Conservation (phyloP, 169 alveolate species). For the Eimeria necatrix region DNA sequence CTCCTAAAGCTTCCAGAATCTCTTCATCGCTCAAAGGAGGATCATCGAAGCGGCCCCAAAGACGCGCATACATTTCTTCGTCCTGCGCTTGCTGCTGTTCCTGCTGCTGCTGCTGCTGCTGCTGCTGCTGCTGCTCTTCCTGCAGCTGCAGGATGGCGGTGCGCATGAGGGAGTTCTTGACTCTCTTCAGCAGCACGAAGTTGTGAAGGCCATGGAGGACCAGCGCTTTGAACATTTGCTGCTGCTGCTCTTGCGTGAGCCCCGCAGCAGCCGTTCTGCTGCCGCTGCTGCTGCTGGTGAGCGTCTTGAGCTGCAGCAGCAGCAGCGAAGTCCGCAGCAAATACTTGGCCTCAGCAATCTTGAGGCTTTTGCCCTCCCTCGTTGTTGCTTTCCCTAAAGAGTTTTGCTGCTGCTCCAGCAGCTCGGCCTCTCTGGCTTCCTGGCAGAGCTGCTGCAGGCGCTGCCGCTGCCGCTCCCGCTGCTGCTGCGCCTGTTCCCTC, state of each 20-base stretch:
- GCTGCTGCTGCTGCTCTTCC: constrained; percentile 70
- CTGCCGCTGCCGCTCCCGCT: constrained; percentile 36
- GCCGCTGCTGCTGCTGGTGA: constrained; percentile 42
- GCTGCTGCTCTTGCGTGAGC: constrained; percentile 44
- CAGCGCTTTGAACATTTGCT: constrained; percentile 1
- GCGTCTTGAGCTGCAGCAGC: constrained; percentile 46
- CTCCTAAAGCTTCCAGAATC: neutral
- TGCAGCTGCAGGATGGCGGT: constrained; percentile 60
- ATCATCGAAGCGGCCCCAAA: constrained; percentile 70
- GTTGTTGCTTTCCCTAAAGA: constrained; percentile 44
- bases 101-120: constrained; percentile 35
- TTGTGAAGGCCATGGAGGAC: constrained; percentile 10
- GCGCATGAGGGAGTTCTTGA: constrained; percentile 34
- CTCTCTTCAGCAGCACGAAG: constrained; percentile 52
- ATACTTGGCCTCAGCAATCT: neutral
- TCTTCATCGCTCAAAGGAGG: constrained; percentile 51
- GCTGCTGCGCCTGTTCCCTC: constrained; percentile 21
- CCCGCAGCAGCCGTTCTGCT: constrained; percentile 9
- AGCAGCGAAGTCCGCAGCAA: constrained; percentile 1
- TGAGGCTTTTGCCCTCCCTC: constrained; percentile 36
- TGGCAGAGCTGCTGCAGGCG: constrained; percentile 41
- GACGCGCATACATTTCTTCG: constrained; percentile 60
- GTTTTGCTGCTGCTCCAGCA: constrained; percentile 63
- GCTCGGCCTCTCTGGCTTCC: constrained; percentile 22
- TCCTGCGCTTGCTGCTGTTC: neutral